Evolutionary conservation across 441 rosid genomes (phyloP), one percentile per base, ranked within the genome.

Genomic region (Erodium trifolium): DNA sequence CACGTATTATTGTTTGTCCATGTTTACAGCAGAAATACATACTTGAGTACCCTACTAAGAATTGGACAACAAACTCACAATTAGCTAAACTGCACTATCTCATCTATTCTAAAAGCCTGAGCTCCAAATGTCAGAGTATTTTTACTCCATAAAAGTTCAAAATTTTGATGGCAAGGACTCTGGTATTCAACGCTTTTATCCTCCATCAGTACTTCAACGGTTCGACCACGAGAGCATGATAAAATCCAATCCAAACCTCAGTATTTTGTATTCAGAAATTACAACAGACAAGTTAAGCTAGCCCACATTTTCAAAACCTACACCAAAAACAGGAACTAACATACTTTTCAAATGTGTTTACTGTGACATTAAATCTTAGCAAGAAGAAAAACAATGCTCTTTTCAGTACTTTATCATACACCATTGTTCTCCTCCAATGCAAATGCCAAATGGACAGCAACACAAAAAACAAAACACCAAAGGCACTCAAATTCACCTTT

Each of bases 41-140:
- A 71, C 67, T 69, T 41, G 65, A 75, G 66, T 75, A 8, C 65
- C 78, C 69, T 47, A 70, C 70, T 69, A 85, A 88, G 86, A 87
- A 83, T 85, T 84, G 87, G 87, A 87, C 88, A 82, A 53, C 13
- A 3, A 53, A 31, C 5, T 3, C 17, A 49, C 5, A 49, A 49
- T n/a, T 49, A 11, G 57, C 57, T 13, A 49, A 49, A 49, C 57
- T 49, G 57, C 57, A 12, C 14, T 49, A 49, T 49, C 57, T n/a
- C 16, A 4, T 49, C 12, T 2, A 3, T 13, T 17, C 57, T 49
- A 49, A 13, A 57, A 59, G 5, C 27, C 23, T 5, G 11, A 17
- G 23, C 4, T 16, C 23, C 17, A 45, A 55, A 55, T 0, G 9
- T 2, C 62, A 2, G 0, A 43, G 49, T 8, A 11, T 43, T 43